Conservation (phyloP, 257 asterid genomes). For the Solanum sitiens region DNA sequence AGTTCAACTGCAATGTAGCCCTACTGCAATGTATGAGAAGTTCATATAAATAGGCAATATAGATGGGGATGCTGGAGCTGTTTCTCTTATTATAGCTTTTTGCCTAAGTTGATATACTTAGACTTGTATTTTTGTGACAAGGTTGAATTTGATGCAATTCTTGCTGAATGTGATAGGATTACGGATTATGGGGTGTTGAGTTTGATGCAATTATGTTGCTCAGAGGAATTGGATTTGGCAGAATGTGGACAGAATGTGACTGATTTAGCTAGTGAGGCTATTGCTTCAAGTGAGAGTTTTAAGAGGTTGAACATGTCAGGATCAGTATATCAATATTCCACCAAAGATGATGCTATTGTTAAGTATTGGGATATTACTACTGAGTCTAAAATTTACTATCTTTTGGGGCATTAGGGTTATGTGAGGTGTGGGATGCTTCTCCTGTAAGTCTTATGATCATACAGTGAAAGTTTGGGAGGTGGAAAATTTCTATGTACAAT, state of each 20-base stretch:
- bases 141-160: too few species aligned
- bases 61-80: too few species aligned
- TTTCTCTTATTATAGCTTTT: too few species aligned
- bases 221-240: conserved; percentile 11
- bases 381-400: conserved; percentile 37
- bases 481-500: too few species aligned
- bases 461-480: conserved; percentile 73
- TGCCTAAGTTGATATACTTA: too few species aligned
- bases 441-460: conserved; percentile 81
- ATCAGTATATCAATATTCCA: too few species aligned
- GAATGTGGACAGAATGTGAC: conserved; percentile 16
- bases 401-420: conserved; percentile 79
- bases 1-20: too few species aligned
- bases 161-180: background rate
- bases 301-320: conserved; percentile 13
- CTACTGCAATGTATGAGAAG: too few species aligned
- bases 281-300: conserved; percentile 2
- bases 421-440: conserved; percentile 82
- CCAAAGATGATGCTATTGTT: conserved; percentile 63
- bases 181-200: conserved; percentile 2
- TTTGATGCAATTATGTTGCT: conserved; percentile 6
- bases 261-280: background rate
- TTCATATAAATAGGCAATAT: too few species aligned
- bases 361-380: conserved; percentile 76
- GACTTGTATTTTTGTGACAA: too few species aligned